Percentiles rank a stretch among this genome's conserved stretches.
These are phyloP conservation scores for Komagataella pseudopastoris DNA, from an alignment of 805 yeast species.

Conservation along the genomic window DNA sequence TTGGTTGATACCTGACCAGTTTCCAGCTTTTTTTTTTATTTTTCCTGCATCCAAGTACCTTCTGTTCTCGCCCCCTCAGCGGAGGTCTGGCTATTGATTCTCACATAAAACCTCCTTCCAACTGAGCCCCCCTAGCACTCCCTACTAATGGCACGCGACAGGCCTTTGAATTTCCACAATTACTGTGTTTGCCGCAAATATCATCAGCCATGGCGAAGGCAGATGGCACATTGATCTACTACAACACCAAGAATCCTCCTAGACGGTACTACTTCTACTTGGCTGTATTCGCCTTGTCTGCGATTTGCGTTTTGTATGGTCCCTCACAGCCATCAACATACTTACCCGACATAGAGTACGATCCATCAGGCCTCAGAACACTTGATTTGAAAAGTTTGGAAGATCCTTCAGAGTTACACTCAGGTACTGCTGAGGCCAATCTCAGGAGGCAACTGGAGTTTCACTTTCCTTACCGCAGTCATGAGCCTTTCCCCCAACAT, in stretches of 20 bases:
- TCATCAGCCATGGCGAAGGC: neutral
- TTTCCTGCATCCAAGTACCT: neutral
- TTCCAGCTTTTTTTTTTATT: neutral
- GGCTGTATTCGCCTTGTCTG: neutral
- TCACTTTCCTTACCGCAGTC: constrained; percentile 64
- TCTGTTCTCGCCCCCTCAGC: neutral
- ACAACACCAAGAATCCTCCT: neutral
- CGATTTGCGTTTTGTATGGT: neutral
- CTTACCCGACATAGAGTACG: neutral
- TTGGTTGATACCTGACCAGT: neutral
- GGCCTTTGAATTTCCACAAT: neutral
- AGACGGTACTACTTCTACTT: neutral
- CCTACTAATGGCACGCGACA: neutral
- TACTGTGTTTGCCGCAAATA: neutral
- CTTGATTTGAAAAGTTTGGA: neutral
- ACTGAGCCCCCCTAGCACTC: neutral
- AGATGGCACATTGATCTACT: neutral
- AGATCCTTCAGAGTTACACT: neutral
- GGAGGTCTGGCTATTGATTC: too few relatives aligned
- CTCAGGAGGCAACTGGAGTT: constrained; percentile 48
- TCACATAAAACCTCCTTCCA: neutral
- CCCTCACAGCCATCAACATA: neutral
- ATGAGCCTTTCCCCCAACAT: constrained; percentile 53
- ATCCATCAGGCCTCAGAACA: neutral
- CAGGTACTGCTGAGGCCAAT: constrained; percentile 8